These are phyloP conservation scores for Glycine tomentella DNA, from an alignment of 306 rosid genomes.

Conservation along the genomic window DNA sequence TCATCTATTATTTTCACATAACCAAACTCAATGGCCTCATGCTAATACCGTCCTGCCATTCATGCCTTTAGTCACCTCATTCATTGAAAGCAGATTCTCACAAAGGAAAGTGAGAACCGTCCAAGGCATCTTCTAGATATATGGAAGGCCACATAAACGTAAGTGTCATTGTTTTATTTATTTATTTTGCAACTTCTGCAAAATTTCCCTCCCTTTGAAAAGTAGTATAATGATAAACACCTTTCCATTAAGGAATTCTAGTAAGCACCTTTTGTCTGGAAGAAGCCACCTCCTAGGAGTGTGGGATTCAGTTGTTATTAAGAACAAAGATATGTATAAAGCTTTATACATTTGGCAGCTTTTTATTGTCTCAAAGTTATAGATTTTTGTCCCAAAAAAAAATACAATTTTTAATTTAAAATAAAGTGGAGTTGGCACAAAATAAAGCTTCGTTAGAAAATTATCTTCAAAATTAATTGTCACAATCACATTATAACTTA, in stretches of 20 bases:
- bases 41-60: slow-evolving; percentile 53
- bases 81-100: slow-evolving; percentile 71
- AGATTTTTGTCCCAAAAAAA: slow-evolving; percentile 32
- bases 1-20: slow-evolving; percentile 34
- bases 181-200: slow-evolving; percentile 33
- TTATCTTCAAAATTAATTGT: slow-evolving; percentile 51
- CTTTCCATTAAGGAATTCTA: slow-evolving; percentile 64
- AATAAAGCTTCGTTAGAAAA: slow-evolving; percentile 45
- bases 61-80: slow-evolving; percentile 61
- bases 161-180: slow-evolving; percentile 48
- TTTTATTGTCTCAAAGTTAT: slow-evolving; percentile 60
- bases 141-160: slow-evolving; percentile 52
- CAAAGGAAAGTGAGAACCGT: slow-evolving; percentile 15
- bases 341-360: slow-evolving; percentile 67
- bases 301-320: slow-evolving; percentile 66
- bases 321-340: slow-evolving; percentile 62
- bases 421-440: slow-evolving; percentile 45
- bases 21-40: slow-evolving; percentile 46
- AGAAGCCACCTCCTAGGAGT: slow-evolving; percentile 85
- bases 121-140: slow-evolving; percentile 59
- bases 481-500: slow-evolving; percentile 37
- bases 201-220: slow-evolving; percentile 41
- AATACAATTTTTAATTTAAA: neutral
- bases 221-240: slow-evolving; percentile 66
- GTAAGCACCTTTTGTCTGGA: slow-evolving; percentile 74